Percentiles rank a stretch among this genome's conserved stretches.
Evolutionary conservation across 805 yeast species (phyloP).

Genomic region (Starmerella floris): DNA sequence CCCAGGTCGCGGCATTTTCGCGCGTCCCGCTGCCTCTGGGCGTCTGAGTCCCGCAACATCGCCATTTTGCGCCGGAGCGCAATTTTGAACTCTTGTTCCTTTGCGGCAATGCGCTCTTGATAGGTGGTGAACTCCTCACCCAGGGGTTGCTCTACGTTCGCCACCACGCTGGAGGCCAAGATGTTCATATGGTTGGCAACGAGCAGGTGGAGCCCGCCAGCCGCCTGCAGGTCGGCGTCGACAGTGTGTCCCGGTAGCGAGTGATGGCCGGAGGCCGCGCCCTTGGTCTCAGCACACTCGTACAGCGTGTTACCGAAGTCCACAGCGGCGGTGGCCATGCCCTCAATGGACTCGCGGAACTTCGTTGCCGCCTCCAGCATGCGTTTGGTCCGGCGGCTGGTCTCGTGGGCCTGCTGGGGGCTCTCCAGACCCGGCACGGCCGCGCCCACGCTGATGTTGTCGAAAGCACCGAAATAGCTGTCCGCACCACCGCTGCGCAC

Average conservation of each 20-base stretch:
- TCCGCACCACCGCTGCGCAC: conserved; percentile 9
- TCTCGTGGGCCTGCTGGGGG: conserved; percentile 14
- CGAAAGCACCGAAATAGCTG: conserved; percentile 16
- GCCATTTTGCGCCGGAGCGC: conserved; percentile 41
- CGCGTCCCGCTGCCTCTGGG: conserved; percentile 44
- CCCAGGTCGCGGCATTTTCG: conserved; percentile 50
- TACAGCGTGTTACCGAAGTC: conserved; percentile 62
- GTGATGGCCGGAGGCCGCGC: conserved; percentile 24
- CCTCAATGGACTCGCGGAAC: conserved; percentile 36
- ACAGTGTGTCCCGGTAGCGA: conserved; percentile 24
- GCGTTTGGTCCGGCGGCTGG: conserved; percentile 26
- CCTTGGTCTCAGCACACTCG: conserved; percentile 46
- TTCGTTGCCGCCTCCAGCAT: conserved; percentile 36
- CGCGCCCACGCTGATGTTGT: conserved; percentile 13
- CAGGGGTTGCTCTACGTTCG: conserved; percentile 45
- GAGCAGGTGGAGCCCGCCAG: conserved; percentile 65
- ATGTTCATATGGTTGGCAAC: conserved; percentile 68
- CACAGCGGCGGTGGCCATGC: conserved; percentile 47
- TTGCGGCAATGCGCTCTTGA: conserved; percentile 31
- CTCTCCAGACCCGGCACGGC: conserved; percentile 8
- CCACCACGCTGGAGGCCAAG: conserved; percentile 42
- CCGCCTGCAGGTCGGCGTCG: conserved; percentile 49
- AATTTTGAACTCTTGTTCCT: conserved; percentile 42
- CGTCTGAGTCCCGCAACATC: conserved; percentile 46
- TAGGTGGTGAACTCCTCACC: conserved; percentile 34